phyloP scores from a whole-genome alignment of 805 yeast genomes.

The Candida patagonica region DNA sequence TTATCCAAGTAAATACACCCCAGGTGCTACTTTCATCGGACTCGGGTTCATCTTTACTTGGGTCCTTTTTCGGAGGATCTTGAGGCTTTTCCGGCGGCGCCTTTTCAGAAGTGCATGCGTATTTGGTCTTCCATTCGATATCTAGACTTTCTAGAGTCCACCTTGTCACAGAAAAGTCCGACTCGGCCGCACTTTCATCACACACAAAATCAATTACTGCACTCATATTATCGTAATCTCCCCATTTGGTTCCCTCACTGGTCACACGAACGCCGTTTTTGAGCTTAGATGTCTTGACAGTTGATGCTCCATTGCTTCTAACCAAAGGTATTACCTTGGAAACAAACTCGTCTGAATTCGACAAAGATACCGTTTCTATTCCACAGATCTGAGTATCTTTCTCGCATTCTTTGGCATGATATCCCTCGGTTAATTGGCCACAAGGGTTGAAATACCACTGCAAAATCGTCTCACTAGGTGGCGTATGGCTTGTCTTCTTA shows the following conservation, averaged over 20 bases:
- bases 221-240: slow-evolving; percentile 36
- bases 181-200: slow-evolving; percentile 13
- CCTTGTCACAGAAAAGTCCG: slow-evolving; percentile 7
- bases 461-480: slow-evolving; percentile 60
- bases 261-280: slow-evolving; percentile 29
- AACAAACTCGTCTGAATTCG: slow-evolving; percentile 34
- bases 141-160: slow-evolving; percentile 16
- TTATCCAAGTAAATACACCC: slow-evolving; percentile 79
- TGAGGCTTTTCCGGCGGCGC: no score
- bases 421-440: slow-evolving; percentile 34
- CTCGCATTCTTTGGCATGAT: slow-evolving; percentile 37
- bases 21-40: slow-evolving; percentile 29
- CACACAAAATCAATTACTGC: slow-evolving; percentile 26
- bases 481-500: slow-evolving; percentile 46
- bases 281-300: slow-evolving; percentile 16
- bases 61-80: slow-evolving; percentile 16
- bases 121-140: slow-evolving; percentile 16
- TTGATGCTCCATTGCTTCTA: slow-evolving; percentile 21
- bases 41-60: slow-evolving; percentile 12
- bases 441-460: slow-evolving; percentile 72
- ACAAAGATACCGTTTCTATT: slow-evolving; percentile 43
- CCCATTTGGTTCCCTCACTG: slow-evolving; percentile 61
- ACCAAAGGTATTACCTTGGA: slow-evolving; percentile 52
- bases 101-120: slow-evolving; percentile 20
- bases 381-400: slow-evolving; percentile 78